Percentiles rank a stretch among this genome's conserved stretches.
These are phyloP conservation scores for Botrytis hyacinthi DNA, from an alignment of 2,329 filamentous ascomycete species.

Conservation along the genomic window DNA sequence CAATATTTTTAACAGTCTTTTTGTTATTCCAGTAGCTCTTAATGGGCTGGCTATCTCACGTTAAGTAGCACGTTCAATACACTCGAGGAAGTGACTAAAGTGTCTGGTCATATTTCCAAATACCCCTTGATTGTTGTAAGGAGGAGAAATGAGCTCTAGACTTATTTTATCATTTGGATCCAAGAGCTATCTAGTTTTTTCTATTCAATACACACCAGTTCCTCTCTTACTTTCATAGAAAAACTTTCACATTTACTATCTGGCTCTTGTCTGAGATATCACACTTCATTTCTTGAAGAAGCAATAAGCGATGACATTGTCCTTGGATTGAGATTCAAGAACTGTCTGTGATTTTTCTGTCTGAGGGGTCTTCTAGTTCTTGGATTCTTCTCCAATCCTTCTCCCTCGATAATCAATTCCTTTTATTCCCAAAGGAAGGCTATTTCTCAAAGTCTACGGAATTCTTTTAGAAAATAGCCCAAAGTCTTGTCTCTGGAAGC, in stretches of 20 bases:
- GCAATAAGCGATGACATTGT: not conserved
- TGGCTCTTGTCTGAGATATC: not conserved
- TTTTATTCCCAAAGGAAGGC: not conserved
- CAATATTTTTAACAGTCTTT: not conserved
- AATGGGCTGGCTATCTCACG: not conserved
- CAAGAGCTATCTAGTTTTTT: not conserved
- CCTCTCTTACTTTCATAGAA: not conserved
- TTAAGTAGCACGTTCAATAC: not conserved
- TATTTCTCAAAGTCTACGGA: not conserved
- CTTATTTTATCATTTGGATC: rapidly evolving
- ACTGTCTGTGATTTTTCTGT: not conserved
- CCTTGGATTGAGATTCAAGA: too few relatives aligned
- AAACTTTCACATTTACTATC: not conserved
- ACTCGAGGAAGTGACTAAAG: not conserved
- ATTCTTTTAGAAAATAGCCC: rapidly evolving
- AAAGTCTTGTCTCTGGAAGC: not conserved
- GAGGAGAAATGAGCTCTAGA: not conserved
- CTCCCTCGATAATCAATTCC: not conserved
- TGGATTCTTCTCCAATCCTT: not conserved
- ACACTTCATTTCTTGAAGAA: not conserved
- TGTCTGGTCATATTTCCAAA: not conserved
- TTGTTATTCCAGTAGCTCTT: not conserved
- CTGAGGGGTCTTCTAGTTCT: not conserved
- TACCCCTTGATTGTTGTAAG: not conserved
- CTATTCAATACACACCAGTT: not conserved